Evolutionary conservation across 2,329 filamentous ascomycete species (phyloP), one percentile per base, ranked within the genome.

Genomic region (Bipolaris victoriae): DNA sequence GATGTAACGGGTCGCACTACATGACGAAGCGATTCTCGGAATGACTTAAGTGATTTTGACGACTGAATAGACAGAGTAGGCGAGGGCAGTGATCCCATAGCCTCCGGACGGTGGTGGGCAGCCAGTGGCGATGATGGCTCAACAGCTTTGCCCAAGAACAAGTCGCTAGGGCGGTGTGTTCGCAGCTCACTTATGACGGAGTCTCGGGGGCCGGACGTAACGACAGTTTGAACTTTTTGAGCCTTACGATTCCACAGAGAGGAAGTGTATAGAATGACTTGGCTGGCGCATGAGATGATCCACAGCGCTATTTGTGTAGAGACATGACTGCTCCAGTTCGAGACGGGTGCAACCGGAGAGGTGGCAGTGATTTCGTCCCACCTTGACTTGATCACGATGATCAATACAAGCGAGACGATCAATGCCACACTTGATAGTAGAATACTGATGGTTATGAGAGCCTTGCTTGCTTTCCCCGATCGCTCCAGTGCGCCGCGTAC

Each of bases 1-100:
- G 75, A 78, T 5, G 75, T 75, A 26, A 74, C 68, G 18, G 76
- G 76, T 9, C 73, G 72, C 18, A 78, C 74, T 22, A 68, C 73
- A 36, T 76, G 68, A 20, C 76, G 72, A n/a, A 78, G 55, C 11
- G 76, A 77, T 13, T 75, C 72, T 50, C 69, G 65, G 64, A 73
- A 76, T 2, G 74, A 76, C 35, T 59, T 69, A 37, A 76, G 63
- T 7, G 75, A 77, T 15, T 73, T 67, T 11, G 73, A 72, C 18
- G 75, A 76, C n/a, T 65, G 64, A 11, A 53, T 64, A 15, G 74
- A 76, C 45, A 72, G 74, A 9, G 73, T 76, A 3, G 74, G 73
- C 10, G 75, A 76, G 11, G 74, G 71, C 3, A 76, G 60, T 29
- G 67, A 60, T 22, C 62, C 71, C 16, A 57, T 11, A 5, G 7